Base-by-base conservation (phyloP, 2,329 filamentous ascomycete species). In the Ilyonectria mors-panacis region DNA sequence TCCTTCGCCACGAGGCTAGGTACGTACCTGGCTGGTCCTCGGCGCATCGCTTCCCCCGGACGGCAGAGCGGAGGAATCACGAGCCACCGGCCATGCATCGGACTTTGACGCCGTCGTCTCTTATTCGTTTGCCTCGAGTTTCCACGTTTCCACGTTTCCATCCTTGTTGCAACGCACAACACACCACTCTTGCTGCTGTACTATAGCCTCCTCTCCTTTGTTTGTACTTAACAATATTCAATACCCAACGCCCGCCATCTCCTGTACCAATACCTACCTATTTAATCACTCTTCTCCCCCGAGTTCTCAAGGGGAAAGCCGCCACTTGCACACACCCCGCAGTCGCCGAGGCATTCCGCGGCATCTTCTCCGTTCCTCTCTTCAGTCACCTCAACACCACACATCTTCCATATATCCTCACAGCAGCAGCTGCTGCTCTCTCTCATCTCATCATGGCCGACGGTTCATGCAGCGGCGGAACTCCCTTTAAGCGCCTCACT, bases 401-500 rank as follows among this genome's bases (percentile, higher is more conserved):
- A n/a, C 39, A n/a, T 42, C 39, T 39, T 35, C 15, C 58, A 23
- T 44, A 45, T 30, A 19, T 21, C 54, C 26, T 54, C 23, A 26
- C 17, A 59, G 37, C 30, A 17, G 39, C 23, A 28, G 37, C 37
- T 44, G 21, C 39, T 10, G 9, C 50, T 23, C 15, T 19, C 5
- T 8, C 47, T 65, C 65, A 55, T 8, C 47, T 65, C 65, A 55
- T 28, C 60, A 84, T 84, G 82, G 78, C 81, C 42, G 81, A 83
- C 59, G 77, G 78, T 62, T 81, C 82, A 10, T 84, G 83, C 68
- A 82, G 81, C 67, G 82, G 81, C 37, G 77, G 78, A 2, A 81
- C 80, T 55, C 82, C 83, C 39, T 83, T 84, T 62, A 84, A 84
- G 76, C 80, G 78, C 13, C 77, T 84, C 47, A 72, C 82, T 21